Evolutionary conservation across 305 asterid genomes (phyloP).

Genomic region (Euphrasia arctica): DNA sequence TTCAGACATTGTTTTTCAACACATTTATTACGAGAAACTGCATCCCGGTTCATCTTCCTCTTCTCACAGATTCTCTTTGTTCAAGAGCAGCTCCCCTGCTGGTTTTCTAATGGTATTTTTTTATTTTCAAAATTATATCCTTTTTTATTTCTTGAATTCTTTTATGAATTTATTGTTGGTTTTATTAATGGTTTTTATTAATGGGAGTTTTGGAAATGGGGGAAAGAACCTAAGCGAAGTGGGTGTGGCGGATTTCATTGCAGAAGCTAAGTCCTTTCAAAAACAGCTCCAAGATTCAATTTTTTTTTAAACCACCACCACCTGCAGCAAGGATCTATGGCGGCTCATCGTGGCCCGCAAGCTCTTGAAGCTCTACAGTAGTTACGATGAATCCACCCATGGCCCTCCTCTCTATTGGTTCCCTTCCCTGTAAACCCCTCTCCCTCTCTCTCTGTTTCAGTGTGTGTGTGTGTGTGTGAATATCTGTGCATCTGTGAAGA

Average conservation of each 20-base stretch:
- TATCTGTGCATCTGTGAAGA: not conserved
- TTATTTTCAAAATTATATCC: too few relatives aligned
- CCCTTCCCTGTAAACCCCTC: conserved; percentile 66
- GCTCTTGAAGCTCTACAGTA: conserved; percentile 58
- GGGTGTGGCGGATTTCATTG: conserved; percentile 52
- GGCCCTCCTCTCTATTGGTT: conserved; percentile 89
- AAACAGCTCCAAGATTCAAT: conserved; percentile 39
- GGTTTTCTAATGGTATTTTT: too few relatives aligned
- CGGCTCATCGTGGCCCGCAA: conserved; percentile 47
- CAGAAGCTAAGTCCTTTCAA: conserved; percentile 55
- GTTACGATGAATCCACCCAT: conserved; percentile 43
- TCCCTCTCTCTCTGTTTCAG: conserved; percentile 6
- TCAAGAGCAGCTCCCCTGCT: too few relatives aligned
- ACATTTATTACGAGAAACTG: not conserved
- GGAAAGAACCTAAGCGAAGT: conserved; percentile 49
- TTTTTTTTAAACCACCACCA: conserved; percentile 13
- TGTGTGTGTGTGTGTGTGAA: not conserved
- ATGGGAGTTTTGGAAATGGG: conserved; percentile 16
- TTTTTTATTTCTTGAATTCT: too few relatives aligned
- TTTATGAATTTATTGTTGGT: too few relatives aligned
- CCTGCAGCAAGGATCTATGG: conserved; percentile 46
- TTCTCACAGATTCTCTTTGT: too few relatives aligned
- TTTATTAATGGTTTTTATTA: too few relatives aligned
- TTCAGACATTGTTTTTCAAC: conserved; percentile 3
- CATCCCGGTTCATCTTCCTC: too few relatives aligned